A percentile compares a stretch with the other conserved stretches of the same genome.
Evolutionary conservation across 179 eudicot genomes (phyloP).

Genomic region (Carnegiea gigantea): DNA sequence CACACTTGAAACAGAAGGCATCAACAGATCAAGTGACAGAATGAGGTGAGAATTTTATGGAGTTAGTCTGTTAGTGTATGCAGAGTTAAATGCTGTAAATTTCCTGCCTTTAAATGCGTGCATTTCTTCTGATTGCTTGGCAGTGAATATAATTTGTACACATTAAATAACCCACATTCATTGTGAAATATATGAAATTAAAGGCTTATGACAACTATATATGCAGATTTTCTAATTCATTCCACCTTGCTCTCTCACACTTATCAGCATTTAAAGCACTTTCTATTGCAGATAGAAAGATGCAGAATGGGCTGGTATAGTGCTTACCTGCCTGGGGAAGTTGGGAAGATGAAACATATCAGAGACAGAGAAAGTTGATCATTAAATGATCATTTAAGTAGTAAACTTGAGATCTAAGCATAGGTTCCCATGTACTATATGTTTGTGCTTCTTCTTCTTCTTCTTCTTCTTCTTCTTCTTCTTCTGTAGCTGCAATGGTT

Average conservation of each 20-base stretch:
- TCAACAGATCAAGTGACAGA: not conserved
- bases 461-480: not conserved
- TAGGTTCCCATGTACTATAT: not conserved
- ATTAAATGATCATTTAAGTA: not conserved
- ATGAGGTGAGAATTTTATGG: not conserved
- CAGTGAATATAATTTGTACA: no score
- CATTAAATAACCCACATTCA: no score
- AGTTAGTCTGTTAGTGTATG: not conserved
- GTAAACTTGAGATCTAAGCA: not conserved
- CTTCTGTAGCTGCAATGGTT: slow-evolving; percentile 9
- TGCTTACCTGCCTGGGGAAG: not conserved
- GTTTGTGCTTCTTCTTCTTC: not conserved
- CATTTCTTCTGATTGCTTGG: no score
- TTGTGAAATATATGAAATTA: no score
- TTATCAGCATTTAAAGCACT: slow-evolving; percentile 2
- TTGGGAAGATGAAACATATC: not conserved
- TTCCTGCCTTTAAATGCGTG: not conserved
- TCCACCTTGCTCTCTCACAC: not conserved
- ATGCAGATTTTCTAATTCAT: slow-evolving; percentile 1
- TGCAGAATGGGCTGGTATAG: not conserved
- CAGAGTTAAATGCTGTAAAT: not conserved
- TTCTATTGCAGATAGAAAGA: not conserved
- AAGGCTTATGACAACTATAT: no score
- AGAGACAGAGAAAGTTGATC: not conserved
- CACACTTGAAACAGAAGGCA: not conserved